These are phyloP conservation scores for Podaxis rugospora DNA, from an alignment of 768 basidiomycete species.

Conservation along the genomic window DNA sequence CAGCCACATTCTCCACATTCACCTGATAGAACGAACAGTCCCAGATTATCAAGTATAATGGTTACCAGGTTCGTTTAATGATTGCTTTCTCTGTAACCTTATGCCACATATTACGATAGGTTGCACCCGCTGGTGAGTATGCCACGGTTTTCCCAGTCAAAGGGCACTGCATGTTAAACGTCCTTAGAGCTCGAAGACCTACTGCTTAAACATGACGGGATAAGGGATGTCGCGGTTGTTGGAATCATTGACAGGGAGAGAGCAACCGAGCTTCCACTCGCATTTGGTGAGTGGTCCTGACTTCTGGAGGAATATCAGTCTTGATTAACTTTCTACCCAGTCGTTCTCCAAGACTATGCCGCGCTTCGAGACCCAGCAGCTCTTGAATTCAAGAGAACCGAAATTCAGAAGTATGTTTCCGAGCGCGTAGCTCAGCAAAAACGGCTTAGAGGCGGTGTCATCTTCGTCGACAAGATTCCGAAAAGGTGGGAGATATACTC, in stretches of 20 bases:
- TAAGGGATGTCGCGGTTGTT: not conserved
- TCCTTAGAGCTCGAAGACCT: not conserved
- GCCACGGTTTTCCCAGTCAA: not conserved
- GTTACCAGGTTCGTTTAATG: constrained; percentile 2
- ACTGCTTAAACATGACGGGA: not conserved
- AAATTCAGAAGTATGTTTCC: constrained; percentile 4
- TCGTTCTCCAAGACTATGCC: not conserved
- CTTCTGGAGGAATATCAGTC: not conserved
- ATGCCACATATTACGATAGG: not conserved
- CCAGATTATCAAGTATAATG: constrained; percentile 4
- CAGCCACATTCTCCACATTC: not conserved
- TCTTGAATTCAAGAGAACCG: not conserved
- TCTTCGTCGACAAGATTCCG: not conserved
- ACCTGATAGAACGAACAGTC: not conserved
- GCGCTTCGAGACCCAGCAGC: not conserved
- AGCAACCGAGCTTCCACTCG: not conserved
- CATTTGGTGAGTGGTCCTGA: not conserved
- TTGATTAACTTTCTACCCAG: not conserved
- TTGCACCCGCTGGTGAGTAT: not conserved
- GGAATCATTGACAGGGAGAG: not conserved
- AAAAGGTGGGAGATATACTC: not conserved
- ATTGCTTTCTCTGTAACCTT: not conserved
- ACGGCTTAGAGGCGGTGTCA: not conserved
- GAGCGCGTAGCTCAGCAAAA: constrained; percentile 1
- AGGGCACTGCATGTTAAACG: not conserved